Percentiles rank a stretch among this genome's conserved stretches.
Evolutionary conservation across 768 basidiomycete genomes (phyloP).

Genomic region (Leucocoprinus sp.): DNA sequence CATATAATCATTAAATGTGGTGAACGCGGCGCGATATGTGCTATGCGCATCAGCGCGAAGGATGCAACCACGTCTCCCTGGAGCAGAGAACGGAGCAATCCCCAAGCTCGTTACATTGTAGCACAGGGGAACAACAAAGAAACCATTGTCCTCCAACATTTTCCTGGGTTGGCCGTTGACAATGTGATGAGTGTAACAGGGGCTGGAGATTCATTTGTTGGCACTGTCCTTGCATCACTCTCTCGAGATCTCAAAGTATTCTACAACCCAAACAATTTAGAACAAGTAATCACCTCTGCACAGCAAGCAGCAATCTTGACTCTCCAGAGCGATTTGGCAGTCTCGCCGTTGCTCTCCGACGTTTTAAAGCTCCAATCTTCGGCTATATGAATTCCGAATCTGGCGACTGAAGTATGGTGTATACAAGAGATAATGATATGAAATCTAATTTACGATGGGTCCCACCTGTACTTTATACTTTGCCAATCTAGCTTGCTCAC

Average conservation of each 20-base stretch:
- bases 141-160: conserved; percentile 63
- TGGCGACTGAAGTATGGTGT: background rate
- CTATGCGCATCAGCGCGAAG: conserved; percentile 42
- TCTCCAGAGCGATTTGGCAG: conserved; percentile 48
- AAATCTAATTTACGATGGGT: conserved; percentile 24
- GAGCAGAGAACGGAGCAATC: conserved; percentile 40
- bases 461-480: conserved; percentile 59
- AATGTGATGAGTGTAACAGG: conserved; percentile 73
- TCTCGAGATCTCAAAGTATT: conserved; percentile 36
- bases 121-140: conserved; percentile 38
- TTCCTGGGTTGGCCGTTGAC: conserved; percentile 44
- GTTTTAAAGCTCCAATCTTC: conserved; percentile 13
- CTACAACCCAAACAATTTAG: conserved; percentile 35
- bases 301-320: conserved; percentile 61
- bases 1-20: conserved; percentile 86
- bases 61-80: conserved; percentile 39
- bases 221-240: conserved; percentile 69
- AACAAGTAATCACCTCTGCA: conserved; percentile 39
- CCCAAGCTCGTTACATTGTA: conserved; percentile 40
- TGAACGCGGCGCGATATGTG: conserved; percentile 52
- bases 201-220: conserved; percentile 87
- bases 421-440: conserved; percentile 1
- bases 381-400: background rate
- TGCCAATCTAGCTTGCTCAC: conserved; percentile 43
- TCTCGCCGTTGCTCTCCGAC: conserved; percentile 55